These are phyloP conservation scores for Lipomyces sp. DNA, from an alignment of 805 yeast genomes.

Conservation along the genomic window DNA sequence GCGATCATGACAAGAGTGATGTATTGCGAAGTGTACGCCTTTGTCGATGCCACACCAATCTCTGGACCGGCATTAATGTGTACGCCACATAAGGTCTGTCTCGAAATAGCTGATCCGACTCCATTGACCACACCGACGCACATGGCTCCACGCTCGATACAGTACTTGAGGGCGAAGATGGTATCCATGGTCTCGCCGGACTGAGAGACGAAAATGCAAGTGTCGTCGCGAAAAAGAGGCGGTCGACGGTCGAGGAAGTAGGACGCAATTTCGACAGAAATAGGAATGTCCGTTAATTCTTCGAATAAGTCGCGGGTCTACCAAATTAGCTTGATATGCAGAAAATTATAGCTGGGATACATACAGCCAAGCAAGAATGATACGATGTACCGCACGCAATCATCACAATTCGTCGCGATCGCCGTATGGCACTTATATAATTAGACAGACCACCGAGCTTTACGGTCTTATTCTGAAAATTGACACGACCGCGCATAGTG, in stretches of 20 bases:
- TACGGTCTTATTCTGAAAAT: slow-evolving; percentile 76
- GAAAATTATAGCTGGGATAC: not conserved
- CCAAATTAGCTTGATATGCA: not conserved
- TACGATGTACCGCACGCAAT: slow-evolving; percentile 99
- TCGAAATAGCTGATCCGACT: slow-evolving; percentile 95
- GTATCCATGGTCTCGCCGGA: slow-evolving; percentile 99
- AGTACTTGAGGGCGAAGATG: slow-evolving; percentile 90
- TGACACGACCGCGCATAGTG: slow-evolving; percentile 99
- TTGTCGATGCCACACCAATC: slow-evolving; percentile 98
- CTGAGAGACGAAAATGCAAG: slow-evolving; percentile 96
- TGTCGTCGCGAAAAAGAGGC: slow-evolving; percentile 98
- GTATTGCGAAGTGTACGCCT: slow-evolving; percentile 97
- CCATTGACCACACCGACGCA: slow-evolving; percentile 97
- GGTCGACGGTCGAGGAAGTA: slow-evolving; percentile 93
- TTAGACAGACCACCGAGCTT: slow-evolving; percentile 88
- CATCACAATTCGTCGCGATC: slow-evolving; percentile 95
- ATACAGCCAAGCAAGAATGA: slow-evolving; percentile 88
- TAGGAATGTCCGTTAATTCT: slow-evolving; percentile 94
- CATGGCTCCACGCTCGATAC: slow-evolving; percentile 95
- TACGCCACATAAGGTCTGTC: slow-evolving; percentile 98
- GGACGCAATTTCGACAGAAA: slow-evolving; percentile 88
- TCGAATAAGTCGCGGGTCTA: slow-evolving; percentile 89
- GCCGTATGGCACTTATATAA: slow-evolving; percentile 83
- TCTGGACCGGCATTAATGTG: slow-evolving; percentile 99
- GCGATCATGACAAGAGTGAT: slow-evolving; percentile 98